Evolutionary conservation across 2,329 filamentous ascomycete species (phyloP), one percentile per base, ranked within the genome.

Genomic region (Nectriaceae sp.): DNA sequence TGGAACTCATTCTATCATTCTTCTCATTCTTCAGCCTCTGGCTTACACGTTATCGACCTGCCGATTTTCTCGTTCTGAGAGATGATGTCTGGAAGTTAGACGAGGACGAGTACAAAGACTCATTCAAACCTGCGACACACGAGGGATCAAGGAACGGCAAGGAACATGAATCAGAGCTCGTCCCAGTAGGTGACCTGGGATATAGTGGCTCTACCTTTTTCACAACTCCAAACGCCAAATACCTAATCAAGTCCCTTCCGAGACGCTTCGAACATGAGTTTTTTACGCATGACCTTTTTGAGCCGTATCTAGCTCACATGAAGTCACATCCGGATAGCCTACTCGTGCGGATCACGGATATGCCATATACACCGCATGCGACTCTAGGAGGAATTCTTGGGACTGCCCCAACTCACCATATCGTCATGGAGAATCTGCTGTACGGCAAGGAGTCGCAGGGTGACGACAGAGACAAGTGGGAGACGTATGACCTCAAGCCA

Each of bases 131-230:
- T 0, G 6, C 8, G 37, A 47, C 1, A 42, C 38, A 1, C 16
- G 13, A 8, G 15, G 40, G n/a, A 18, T 21, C 38, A 6, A 43
- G 41, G 19, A 42, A 68, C 64, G 46, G 69, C 69, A 53, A 67
- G 63, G 37, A 65, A 65, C 46, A 62, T 11, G 59, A 63, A 13
- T 38, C 21, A 1, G 63, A 64, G 16, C 68, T 89, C 24, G 67
- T 77, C 2, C 66, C 83, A 1, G 78, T 87, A 51, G 86, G 84
- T 2, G 85, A 89, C 61, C 75, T 90, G 68, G 87, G 87, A 3
- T 89, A 88, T 63, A 88, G 84, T 21, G 88, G 88, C 41, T 89
- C 86, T 70, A 88, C 87, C 0, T 90, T 90, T 69, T 89, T 88
- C 67, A 78, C 76, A 4, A 90, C 87, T 0, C 67, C 73, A 3